Base-by-base conservation (phyloP, 495 filamentous ascomycete species). In the Mytilinidion resinicola region DNA sequence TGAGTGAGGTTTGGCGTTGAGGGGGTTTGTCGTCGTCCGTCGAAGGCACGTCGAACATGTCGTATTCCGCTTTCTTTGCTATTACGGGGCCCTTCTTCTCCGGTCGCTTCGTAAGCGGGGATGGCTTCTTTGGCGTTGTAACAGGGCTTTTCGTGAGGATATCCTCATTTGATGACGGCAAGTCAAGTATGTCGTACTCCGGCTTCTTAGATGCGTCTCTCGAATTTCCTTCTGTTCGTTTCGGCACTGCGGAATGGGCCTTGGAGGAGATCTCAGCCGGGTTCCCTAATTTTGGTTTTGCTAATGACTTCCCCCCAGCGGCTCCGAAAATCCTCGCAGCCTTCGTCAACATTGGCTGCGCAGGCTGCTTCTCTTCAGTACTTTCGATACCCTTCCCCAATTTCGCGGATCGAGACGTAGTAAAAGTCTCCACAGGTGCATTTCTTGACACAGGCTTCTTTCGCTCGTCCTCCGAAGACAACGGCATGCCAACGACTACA, bases 141-240 rank as follows among this genome's bases (percentile, higher is more conserved):
- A 33, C 35, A 20, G 9, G 35, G 33, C 9, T 19, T 12, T 39
- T 43, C 15, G 14, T 42, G n/a, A 11, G 38, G 30, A 39, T 42
- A 41, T 74, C 74, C 14, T 77, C 74, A 30, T 72, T 69, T 44
- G 74, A 76, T 9, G 73, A 71, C 5, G 74, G 73, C 15, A 77
- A 49, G 39, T 68, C 65, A 43, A 68, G 65, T 21, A 68, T 34
- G 25, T 19, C 15, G 46, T 49, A 25, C 25, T 4, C 20, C 1
- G 46, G 46, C 21, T 49, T 49, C 8, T 25, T 49, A 8, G 33
- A 49, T 9, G 19, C 46, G 1, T 30, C 46, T 25, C 21, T 49
- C 46, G 19, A 30, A 11, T 25, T 49, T n/a, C 46, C 15, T 8
- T 14, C 15, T 19, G 1, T 3, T 11, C 9, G 15, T 49, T 49